Percentiles rank a stretch among this genome's conserved stretches.
Conservation (phyloP, 257 asterid species). For the Henckelia pumila region DNA sequence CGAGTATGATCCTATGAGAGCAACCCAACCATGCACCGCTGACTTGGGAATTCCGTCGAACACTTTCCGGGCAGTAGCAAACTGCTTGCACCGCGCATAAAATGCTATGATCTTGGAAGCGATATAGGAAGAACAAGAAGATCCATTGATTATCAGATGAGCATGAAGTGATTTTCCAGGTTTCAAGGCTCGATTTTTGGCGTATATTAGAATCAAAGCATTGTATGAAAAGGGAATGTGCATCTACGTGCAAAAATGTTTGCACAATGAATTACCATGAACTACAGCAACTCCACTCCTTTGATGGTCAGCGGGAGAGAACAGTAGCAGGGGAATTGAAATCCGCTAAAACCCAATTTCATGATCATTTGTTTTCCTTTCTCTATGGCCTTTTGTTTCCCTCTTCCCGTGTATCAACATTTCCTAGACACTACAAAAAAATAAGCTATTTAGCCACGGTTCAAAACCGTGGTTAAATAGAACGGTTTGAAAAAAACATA, state of each 20-base stretch:
- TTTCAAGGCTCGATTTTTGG: slow-evolving; percentile 35
- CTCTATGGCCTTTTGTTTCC: no score
- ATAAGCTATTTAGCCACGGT: no score
- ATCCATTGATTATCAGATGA: slow-evolving; percentile 48
- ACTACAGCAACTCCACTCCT: no score
- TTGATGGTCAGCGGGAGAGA: no score
- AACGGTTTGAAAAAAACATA: no score
- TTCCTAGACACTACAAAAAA: no score
- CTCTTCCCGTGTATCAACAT: no score
- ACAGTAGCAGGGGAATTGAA: no score
- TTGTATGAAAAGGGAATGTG: slow-evolving; percentile 26
- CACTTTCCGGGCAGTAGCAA: slow-evolving; percentile 46
- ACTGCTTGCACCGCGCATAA: slow-evolving; percentile 39
- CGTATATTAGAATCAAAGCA: slow-evolving; percentile 35
- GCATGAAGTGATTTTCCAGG: slow-evolving; percentile 56
- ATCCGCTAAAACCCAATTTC: no score
- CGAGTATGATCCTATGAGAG: slow-evolving; percentile 51
- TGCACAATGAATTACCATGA: no score
- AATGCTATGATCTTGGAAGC: slow-evolving; percentile 50
- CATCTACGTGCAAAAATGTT: neutral
- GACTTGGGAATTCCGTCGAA: slow-evolving; percentile 61
- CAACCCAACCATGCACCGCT: slow-evolving; percentile 53
- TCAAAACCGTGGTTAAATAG: no score
- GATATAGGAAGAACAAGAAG: slow-evolving; percentile 32
- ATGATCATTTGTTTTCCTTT: no score